These are phyloP conservation scores for Kazachstania bromeliacearum DNA, from an alignment of 805 yeast species.

Conservation along the genomic window DNA sequence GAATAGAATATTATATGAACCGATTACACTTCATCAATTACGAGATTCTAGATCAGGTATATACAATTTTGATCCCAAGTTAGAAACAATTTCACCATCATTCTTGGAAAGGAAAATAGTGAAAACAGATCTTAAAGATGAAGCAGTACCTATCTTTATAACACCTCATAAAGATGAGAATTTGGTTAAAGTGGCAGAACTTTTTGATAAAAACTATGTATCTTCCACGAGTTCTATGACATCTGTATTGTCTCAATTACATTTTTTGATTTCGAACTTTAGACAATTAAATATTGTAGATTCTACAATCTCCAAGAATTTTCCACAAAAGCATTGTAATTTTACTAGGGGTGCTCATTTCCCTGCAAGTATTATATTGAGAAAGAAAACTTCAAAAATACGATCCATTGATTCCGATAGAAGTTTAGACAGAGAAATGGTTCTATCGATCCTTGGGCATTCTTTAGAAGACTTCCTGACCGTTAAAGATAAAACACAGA, in stretches of 20 bases:
- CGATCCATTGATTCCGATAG: slow-evolving; percentile 67
- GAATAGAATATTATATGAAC: slow-evolving; percentile 65
- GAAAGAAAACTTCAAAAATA: slow-evolving; percentile 35
- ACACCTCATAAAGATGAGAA: slow-evolving; percentile 57
- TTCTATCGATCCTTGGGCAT: slow-evolving; percentile 68
- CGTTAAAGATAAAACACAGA: slow-evolving; percentile 4
- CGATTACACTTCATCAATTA: slow-evolving; percentile 61
- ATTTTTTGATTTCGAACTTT: slow-evolving; percentile 54
- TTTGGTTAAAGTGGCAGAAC: slow-evolving; percentile 40
- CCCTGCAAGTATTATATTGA: slow-evolving; percentile 51
- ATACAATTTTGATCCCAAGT: slow-evolving; percentile 54
- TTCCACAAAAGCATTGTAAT: slow-evolving; percentile 28
- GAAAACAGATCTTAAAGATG: background rate
- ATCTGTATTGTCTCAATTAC: slow-evolving; percentile 60
- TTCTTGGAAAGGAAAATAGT: slow-evolving; percentile 9
- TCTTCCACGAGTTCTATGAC: slow-evolving; percentile 92
- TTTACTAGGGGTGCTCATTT: slow-evolving; percentile 39
- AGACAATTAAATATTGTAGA: slow-evolving; percentile 40
- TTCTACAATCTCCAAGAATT: slow-evolving; percentile 36
- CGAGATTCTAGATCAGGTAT: slow-evolving; percentile 71
- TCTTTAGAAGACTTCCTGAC: slow-evolving; percentile 61
- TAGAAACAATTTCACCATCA: slow-evolving; percentile 44
- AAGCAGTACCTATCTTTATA: slow-evolving; percentile 34
- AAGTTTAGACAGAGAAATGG: slow-evolving; percentile 53
- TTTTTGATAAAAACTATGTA: slow-evolving; percentile 33